Percentiles rank a stretch among this genome's conserved stretches.
Conservation (phyloP, 108 stramenopile genomes). For the Conticribra weissflogii region DNA sequence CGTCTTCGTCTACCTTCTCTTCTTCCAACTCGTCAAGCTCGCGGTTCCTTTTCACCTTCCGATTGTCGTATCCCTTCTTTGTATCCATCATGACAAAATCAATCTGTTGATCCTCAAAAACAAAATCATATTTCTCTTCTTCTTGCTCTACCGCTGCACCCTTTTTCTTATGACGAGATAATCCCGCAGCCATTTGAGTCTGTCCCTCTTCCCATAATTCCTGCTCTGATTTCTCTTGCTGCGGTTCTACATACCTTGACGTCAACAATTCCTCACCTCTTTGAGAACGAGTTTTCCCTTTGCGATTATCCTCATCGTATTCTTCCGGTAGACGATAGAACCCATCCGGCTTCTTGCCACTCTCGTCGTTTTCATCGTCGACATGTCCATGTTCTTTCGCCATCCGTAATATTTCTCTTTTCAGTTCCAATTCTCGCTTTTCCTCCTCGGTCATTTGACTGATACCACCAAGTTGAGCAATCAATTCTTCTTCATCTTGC, state of each 20-base stretch:
- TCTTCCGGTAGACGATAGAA: slow-evolving; percentile 81
- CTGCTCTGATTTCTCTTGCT: slow-evolving; percentile 92
- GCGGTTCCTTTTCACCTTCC: slow-evolving; percentile 45
- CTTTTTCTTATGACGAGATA: slow-evolving; percentile 32
- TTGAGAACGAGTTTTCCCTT: slow-evolving; percentile 62
- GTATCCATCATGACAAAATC: slow-evolving; percentile 95
- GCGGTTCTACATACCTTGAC: slow-evolving; percentile 93
- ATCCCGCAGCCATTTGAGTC: slow-evolving; percentile 67
- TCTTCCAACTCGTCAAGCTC: slow-evolving; percentile 26
- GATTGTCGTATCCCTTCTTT: slow-evolving; percentile 77
- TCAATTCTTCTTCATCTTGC: slow-evolving; percentile 95
- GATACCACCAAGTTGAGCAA: slow-evolving; percentile 55
- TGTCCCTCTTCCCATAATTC: slow-evolving; percentile 98
- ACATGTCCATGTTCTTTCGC: slow-evolving; percentile 56
- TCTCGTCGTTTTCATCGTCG: slow-evolving; percentile 48
- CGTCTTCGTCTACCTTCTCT: slow-evolving; percentile 43
- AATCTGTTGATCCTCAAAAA: slow-evolving; percentile 94
- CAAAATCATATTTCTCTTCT: slow-evolving; percentile 91
- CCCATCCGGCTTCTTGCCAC: slow-evolving; percentile 59
- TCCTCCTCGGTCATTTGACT: slow-evolving; percentile 77
- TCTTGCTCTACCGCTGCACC: slow-evolving; percentile 36
- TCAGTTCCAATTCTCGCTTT: slow-evolving; percentile 68
- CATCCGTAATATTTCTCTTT: slow-evolving; percentile 85
- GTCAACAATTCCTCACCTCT: slow-evolving; percentile 76
- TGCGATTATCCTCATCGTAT: slow-evolving; percentile 19